Evolutionary conservation across 2,329 filamentous ascomycete genomes (phyloP).

Genomic region (Cladophialophora yegresii): DNA sequence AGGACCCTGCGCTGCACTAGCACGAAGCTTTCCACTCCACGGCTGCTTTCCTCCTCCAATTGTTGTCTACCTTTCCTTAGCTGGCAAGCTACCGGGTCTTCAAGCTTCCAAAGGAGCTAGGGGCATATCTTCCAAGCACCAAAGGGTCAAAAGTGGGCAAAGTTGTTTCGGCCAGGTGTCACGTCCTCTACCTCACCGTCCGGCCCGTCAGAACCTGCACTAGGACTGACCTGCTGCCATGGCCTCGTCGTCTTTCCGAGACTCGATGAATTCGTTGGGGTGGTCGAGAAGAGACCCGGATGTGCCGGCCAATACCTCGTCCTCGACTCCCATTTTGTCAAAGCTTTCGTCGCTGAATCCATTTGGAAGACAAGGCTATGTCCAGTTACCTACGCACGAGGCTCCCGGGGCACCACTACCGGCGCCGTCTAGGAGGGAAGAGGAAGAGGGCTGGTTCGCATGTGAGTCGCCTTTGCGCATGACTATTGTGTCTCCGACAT

Average conservation of each 20-base stretch:
- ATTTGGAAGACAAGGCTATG: slow-evolving; percentile 78
- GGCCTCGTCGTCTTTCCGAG: slow-evolving; percentile 86
- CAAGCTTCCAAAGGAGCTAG: slow-evolving; percentile 12
- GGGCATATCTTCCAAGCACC: not conserved
- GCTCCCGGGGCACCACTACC: slow-evolving; percentile 80
- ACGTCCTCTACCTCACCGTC: slow-evolving; percentile 10
- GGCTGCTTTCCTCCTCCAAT: slow-evolving; percentile 9
- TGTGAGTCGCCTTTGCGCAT: slow-evolving; percentile 64
- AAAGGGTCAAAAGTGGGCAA: slow-evolving; percentile 14
- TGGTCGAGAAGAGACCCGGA: slow-evolving; percentile 86
- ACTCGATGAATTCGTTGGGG: slow-evolving; percentile 91
- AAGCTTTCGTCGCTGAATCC: slow-evolving; percentile 84
- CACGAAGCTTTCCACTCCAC: slow-evolving; percentile 11
- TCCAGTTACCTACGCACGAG: slow-evolving; percentile 84
- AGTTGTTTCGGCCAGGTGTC: slow-evolving; percentile 1
- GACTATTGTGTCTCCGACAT: slow-evolving; percentile 9
- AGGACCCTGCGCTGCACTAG: slow-evolving; percentile 12
- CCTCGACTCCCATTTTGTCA: slow-evolving; percentile 73
- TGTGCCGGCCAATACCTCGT: slow-evolving; percentile 68
- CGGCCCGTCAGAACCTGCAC: not conserved
- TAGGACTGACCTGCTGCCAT: slow-evolving; percentile 51
- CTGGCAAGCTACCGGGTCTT: not conserved
- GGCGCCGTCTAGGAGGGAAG: slow-evolving; percentile 79
- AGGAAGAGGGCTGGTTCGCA: slow-evolving; percentile 94
- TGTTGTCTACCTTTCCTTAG: slow-evolving; percentile 7